Base-by-base conservation (phyloP, 495 filamentous ascomycete species). In the Xylaria curta region DNA sequence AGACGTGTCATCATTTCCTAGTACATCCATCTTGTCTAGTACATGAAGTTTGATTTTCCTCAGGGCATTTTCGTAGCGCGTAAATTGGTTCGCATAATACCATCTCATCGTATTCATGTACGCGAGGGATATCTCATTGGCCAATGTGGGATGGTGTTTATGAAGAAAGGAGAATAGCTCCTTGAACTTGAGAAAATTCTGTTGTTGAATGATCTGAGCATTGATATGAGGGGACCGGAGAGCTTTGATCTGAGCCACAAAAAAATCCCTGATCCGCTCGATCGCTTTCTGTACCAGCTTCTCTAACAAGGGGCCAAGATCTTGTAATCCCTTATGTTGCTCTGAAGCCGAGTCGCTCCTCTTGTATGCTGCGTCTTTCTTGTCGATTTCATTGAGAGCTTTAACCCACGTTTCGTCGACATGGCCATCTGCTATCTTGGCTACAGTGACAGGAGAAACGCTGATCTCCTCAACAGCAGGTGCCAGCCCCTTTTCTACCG, bases 101-200 rank as follows among this genome's bases (percentile, higher is more conserved):
- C 96, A 99, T 56, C 94, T 89, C 95, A 99, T 98, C 9, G 96
- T 99, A 82, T 98, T 97, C 81, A 97, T 91, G 74, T 99, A 99
- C 8, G 96, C 96, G 82, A 95, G 93, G 24, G 89, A 89, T 73
- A 98, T 97, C 77, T 98, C 92, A 46, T 93, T 91, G 2, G 93
- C 92, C 7, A 99, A 87, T 33, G 88, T 83, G 1, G 90, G 83
- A 74, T 98, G 94, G 69, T 93, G 91, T 71, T 87, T 89, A 49
- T 90, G 88, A 44, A 98, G 87, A 77, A 98, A 99, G 36, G 87
- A 85, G 81, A 91, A 99, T 1, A 98, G 81, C 44, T 97, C 93
- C 78, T 92, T 97, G 81, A 93, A 96, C 72, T 88, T 89, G 72
- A 98, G 85, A 80, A 99, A 92, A 44, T 90, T 89, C 75, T 94